Percentiles rank a stretch among this genome's conserved stretches.
phyloP scores from a whole-genome alignment of 805 yeast genomes.

The Starmerella geochares region DNA sequence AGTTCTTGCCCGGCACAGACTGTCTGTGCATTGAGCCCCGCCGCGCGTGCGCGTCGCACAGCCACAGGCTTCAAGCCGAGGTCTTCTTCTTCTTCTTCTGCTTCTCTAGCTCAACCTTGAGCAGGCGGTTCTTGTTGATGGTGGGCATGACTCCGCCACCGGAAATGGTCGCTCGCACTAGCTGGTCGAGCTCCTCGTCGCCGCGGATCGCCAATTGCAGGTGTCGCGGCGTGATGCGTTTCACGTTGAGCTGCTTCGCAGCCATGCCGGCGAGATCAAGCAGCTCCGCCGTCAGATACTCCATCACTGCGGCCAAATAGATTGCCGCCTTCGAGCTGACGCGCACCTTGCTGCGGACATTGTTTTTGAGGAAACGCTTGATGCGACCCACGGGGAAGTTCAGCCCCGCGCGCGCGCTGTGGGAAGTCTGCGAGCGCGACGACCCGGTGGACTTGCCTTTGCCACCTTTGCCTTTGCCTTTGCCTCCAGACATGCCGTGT shows the following conservation, averaged over 20 bases:
- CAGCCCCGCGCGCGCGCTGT: slow-evolving; percentile 60
- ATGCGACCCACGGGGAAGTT: slow-evolving; percentile 99
- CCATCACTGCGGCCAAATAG: slow-evolving; percentile 91
- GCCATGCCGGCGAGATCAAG: slow-evolving; percentile 98
- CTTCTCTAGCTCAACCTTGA: slow-evolving; percentile 39
- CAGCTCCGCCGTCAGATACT: slow-evolving; percentile 95
- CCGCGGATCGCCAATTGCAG: slow-evolving; percentile 97
- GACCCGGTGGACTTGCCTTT: slow-evolving; percentile 63
- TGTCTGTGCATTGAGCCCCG: no score
- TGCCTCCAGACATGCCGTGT: slow-evolving; percentile 13
- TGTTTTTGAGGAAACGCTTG: slow-evolving; percentile 90
- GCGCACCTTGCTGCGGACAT: slow-evolving; percentile 74
- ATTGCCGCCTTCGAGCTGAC: slow-evolving; percentile 99
- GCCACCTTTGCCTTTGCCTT: slow-evolving; percentile 86
- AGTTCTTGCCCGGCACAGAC: no score
- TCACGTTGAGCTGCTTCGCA: slow-evolving; percentile 97
- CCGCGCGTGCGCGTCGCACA: no score
- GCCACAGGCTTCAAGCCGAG: slow-evolving; percentile 4
- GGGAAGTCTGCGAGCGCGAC: slow-evolving; percentile 22
- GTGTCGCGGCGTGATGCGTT: slow-evolving; percentile 98
- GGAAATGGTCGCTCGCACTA: slow-evolving; percentile 87
- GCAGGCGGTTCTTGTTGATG: slow-evolving; percentile 86
- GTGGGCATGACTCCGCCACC: slow-evolving; percentile 99
- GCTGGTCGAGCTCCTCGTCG: slow-evolving; percentile 95
- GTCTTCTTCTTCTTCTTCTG: slow-evolving; percentile 33